phyloP scores from a whole-genome alignment of 805 yeast genomes.

The Yamadazyma insecticola region DNA sequence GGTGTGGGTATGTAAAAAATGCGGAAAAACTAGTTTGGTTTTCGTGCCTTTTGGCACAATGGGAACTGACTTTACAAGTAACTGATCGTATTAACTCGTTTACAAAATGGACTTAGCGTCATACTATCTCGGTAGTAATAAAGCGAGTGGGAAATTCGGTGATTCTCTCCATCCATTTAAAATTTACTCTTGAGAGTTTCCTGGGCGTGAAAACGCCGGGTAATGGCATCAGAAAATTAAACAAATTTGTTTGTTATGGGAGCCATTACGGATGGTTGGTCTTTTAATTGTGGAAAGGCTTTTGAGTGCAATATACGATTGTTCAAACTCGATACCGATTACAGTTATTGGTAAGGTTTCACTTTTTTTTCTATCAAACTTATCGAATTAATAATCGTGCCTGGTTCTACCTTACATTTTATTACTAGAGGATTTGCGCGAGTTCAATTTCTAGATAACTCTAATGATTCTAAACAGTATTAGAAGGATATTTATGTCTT shows the following conservation, averaged over 20 bases:
- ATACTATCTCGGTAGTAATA: constrained; percentile 10
- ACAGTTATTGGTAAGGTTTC: constrained; percentile 43
- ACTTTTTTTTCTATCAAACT: constrained; percentile 13
- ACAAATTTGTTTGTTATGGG: constrained; percentile 36
- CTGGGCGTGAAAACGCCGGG: constrained; percentile 54
- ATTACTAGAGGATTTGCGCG: neutral
- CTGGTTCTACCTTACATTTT: too few species aligned
- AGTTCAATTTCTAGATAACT: constrained; percentile 1
- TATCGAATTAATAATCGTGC: too few species aligned
- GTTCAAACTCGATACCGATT: constrained; percentile 61
- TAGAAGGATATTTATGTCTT: constrained; percentile 73
- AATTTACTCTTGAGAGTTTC: constrained; percentile 52
- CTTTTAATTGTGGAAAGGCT: constrained; percentile 34
- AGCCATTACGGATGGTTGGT: constrained; percentile 57
- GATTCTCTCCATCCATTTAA: constrained; percentile 46
- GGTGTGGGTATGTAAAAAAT: too few species aligned
- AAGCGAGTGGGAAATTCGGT: constrained; percentile 64
- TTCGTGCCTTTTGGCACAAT: constrained; percentile 9
- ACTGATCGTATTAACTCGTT: constrained; percentile 47
- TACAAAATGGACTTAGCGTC: constrained; percentile 29
- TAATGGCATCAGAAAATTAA: constrained; percentile 52
- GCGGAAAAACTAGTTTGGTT: too few species aligned
- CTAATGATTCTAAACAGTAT: constrained; percentile 74
- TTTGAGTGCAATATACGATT: constrained; percentile 58
- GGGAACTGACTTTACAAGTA: constrained; percentile 34